phyloP scores from a whole-genome alignment of 768 basidiomycete species.

The Brasilioporus rufonigricans region DNA sequence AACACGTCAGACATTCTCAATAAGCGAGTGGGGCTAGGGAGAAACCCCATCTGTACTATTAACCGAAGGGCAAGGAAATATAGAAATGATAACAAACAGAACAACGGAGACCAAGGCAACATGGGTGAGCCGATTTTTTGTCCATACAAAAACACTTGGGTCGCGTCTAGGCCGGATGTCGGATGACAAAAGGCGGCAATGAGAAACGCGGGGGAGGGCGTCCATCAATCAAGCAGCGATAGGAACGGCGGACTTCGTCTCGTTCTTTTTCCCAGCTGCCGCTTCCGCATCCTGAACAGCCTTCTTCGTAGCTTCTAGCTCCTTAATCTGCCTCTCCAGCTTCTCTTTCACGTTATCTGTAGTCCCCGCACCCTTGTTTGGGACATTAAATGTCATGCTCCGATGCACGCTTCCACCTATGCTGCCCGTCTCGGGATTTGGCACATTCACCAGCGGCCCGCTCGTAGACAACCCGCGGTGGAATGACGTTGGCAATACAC shows the following conservation, averaged over 20 bases:
- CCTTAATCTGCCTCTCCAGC: conserved; percentile 53
- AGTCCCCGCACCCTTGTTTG: conserved; percentile 21
- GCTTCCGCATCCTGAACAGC: conserved; percentile 64
- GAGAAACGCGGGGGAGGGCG: background rate
- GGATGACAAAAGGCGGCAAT: background rate
- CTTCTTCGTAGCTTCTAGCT: conserved; percentile 67
- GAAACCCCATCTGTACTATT: conserved; percentile 10
- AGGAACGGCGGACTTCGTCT: conserved; percentile 43
- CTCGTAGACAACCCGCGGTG: conserved; percentile 69
- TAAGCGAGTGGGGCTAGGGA: conserved; percentile 6
- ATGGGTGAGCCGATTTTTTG: conserved; percentile 15
- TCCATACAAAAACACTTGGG: conserved; percentile 4
- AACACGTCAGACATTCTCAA: conserved; percentile 17
- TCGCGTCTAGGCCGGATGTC: conserved; percentile 12
- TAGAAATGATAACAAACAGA: conserved; percentile 19
- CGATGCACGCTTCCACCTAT: conserved; percentile 67
- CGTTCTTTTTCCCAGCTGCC: conserved; percentile 60
- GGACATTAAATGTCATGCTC: conserved; percentile 66
- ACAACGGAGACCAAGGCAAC: conserved; percentile 16
- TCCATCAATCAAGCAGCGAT: conserved; percentile 31
- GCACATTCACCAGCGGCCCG: conserved; percentile 60
- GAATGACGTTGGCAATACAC: conserved; percentile 76
- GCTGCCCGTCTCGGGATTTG: conserved; percentile 62
- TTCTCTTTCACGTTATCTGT: conserved; percentile 45
- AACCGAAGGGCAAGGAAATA: conserved; percentile 2